Percentiles rank a stretch among this genome's conserved stretches.
These are phyloP conservation scores for Colletotrichum sp. DNA, from an alignment of 2,329 filamentous ascomycete species.

Conservation along the genomic window DNA sequence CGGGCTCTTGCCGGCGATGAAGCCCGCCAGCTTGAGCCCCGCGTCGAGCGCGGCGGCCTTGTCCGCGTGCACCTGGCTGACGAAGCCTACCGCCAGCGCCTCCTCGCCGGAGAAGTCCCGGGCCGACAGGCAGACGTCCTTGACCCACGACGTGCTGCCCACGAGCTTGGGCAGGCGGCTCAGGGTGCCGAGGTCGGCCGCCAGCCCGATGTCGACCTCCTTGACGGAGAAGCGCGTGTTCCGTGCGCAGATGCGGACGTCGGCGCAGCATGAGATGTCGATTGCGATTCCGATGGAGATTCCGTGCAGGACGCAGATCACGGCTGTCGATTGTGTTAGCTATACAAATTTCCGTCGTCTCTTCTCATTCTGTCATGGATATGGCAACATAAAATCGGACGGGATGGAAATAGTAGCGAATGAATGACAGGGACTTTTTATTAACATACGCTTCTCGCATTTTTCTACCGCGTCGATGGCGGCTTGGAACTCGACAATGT, in stretches of 20 bases:
- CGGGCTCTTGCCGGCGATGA: conserved; percentile 82
- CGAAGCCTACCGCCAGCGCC: conserved; percentile 72
- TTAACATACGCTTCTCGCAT: conserved; percentile 81
- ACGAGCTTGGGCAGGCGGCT: conserved; percentile 76
- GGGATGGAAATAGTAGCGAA: background rate
- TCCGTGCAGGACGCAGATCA: conserved; percentile 83
- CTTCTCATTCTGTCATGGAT: background rate
- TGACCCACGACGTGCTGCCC: conserved; percentile 75
- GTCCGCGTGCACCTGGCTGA: conserved; percentile 66
- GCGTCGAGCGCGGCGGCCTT: conserved; percentile 69
- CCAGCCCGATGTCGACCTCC: conserved; percentile 82
- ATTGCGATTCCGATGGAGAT: conserved; percentile 80
- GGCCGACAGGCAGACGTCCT: conserved; percentile 77
- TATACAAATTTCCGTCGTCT: background rate
- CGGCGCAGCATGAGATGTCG: conserved; percentile 73
- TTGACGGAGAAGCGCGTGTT: conserved; percentile 74
- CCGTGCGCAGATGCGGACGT: conserved; percentile 70
- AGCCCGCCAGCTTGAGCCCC: conserved; percentile 66
- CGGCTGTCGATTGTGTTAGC: conserved; percentile 55
- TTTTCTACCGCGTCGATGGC: conserved; percentile 78
- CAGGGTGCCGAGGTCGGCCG: conserved; percentile 80
- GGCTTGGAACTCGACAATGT: conserved; percentile 81
- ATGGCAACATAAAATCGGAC: background rate
- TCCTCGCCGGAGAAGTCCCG: conserved; percentile 73
- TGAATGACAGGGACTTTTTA: background rate